phyloP scores from a whole-genome alignment of 495 filamentous ascomycete genomes.

The Rusavskia elegans region DNA sequence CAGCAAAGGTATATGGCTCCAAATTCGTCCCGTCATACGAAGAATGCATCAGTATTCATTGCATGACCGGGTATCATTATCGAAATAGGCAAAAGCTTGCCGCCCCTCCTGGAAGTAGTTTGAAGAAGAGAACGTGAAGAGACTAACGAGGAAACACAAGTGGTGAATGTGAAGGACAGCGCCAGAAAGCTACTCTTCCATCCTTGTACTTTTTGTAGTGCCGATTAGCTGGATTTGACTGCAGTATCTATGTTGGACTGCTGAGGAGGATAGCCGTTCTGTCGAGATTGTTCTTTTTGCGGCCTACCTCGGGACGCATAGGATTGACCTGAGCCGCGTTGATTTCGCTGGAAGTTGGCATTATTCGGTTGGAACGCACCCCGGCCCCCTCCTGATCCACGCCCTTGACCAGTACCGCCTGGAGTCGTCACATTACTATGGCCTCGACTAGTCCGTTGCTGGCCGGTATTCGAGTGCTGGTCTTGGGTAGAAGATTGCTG shows the following conservation, averaged over 20 bases:
- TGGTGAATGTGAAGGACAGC: background rate
- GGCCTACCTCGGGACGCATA: conserved; percentile 5
- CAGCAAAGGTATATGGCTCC: background rate
- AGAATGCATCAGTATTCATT: background rate
- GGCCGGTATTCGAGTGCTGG: conserved; percentile 2
- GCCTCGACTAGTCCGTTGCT: conserved; percentile 3
- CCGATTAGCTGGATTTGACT: background rate
- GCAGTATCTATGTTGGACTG: background rate
- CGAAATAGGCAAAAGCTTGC: background rate
- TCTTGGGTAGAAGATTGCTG: conserved; percentile 12
- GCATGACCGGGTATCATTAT: background rate
- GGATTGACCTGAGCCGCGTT: conserved; percentile 4
- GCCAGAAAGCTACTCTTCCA: background rate
- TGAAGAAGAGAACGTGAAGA: background rate
- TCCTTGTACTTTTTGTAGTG: background rate
- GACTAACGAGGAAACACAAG: background rate
- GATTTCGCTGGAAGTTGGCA: conserved; percentile 1
- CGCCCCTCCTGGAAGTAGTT: background rate
- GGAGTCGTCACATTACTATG: conserved; percentile 3
- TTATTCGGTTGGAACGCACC: conserved; percentile 5
- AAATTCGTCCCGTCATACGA: background rate
- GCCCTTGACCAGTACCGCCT: background rate
- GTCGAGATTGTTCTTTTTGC: conserved; percentile 5
- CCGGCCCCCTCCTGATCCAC: conserved; percentile 3
- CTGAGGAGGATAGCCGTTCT: conserved; percentile 8